These are phyloP conservation scores for Heterobasidion occidentale DNA, from an alignment of 1,284 basidiomycete genomes.

Conservation along the genomic window DNA sequence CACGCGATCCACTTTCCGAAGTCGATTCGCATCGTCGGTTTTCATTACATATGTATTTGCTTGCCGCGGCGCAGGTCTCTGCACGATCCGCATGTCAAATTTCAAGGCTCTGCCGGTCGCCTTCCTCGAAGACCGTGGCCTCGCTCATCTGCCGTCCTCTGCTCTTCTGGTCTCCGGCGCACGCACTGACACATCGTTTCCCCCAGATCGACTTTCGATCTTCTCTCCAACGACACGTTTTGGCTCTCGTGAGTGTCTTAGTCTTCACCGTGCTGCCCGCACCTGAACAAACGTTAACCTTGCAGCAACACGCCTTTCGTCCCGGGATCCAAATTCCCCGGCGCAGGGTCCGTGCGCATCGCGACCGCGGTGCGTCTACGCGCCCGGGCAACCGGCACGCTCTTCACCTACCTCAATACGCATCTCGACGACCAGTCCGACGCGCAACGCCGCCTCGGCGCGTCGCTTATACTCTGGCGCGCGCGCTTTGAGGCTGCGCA, in stretches of 20 bases:
- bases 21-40: no score
- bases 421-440: conserved; percentile 53
- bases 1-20: no score
- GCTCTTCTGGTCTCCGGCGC: not conserved
- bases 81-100: no score
- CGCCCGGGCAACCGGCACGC: conserved; percentile 11
- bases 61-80: no score
- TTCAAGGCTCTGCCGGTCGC: no score
- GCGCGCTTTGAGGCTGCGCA: conserved; percentile 38
- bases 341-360: conserved; percentile 43
- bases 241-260: conserved; percentile 40
- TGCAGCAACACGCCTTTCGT: conserved; percentile 38
- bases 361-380: conserved; percentile 40
- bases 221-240: conserved; percentile 41
- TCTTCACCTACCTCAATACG: conserved; percentile 40
- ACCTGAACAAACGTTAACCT: not conserved
- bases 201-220: conserved; percentile 26
- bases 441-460: conserved; percentile 38
- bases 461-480: conserved; percentile 41
- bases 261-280: not conserved
- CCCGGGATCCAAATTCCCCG: conserved; percentile 31
- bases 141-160: no score
- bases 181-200: not conserved
- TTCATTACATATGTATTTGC: no score
- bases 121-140: no score